Conservation (phyloP, 257 asterid genomes). For the Lantana camara region DNA sequence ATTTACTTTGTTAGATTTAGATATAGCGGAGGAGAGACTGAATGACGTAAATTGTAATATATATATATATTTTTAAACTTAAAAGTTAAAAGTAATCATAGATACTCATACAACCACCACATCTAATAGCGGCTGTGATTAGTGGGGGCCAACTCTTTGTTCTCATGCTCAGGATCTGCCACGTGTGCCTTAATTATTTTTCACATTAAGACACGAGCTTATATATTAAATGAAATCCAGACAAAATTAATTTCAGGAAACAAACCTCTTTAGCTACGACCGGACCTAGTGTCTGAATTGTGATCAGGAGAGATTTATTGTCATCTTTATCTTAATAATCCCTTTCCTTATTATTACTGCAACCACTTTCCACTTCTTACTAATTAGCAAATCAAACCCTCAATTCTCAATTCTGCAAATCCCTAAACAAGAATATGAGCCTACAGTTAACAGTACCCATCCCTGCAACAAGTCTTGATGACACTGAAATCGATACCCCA, state of each 20-base stretch:
- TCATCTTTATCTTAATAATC: constrained; percentile 20
- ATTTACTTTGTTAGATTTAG: too few relatives aligned
- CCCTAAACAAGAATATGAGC: constrained; percentile 7
- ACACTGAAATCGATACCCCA: constrained; percentile 56
- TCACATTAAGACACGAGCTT: constrained; percentile 12
- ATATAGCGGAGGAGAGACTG: too few relatives aligned
- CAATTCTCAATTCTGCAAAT: constrained; percentile 8
- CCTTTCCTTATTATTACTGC: constrained; percentile 30
- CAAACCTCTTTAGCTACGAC: background rate
- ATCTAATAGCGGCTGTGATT: constrained; percentile 1
- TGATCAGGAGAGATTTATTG: background rate
- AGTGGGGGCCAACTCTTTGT: constrained; percentile 24
- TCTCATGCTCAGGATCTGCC: background rate
- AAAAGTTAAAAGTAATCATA: background rate
- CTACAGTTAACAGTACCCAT: too few relatives aligned
- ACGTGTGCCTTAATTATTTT: constrained; percentile 17
- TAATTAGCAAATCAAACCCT: background rate
- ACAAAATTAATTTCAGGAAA: constrained; percentile 25
- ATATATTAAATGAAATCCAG: constrained; percentile 10
- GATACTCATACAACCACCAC: constrained; percentile 8
- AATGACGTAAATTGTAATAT: too few relatives aligned
- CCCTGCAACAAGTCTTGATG: constrained; percentile 39
- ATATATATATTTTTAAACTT: background rate
- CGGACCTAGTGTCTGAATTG: background rate
- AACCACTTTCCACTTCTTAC: constrained; percentile 17